A percentile compares a stretch with the other conserved stretches of the same genome.
These are phyloP conservation scores for Wallacemonas collosoma DNA, from an alignment of 208 protist genomes.

Conservation along the genomic window DNA sequence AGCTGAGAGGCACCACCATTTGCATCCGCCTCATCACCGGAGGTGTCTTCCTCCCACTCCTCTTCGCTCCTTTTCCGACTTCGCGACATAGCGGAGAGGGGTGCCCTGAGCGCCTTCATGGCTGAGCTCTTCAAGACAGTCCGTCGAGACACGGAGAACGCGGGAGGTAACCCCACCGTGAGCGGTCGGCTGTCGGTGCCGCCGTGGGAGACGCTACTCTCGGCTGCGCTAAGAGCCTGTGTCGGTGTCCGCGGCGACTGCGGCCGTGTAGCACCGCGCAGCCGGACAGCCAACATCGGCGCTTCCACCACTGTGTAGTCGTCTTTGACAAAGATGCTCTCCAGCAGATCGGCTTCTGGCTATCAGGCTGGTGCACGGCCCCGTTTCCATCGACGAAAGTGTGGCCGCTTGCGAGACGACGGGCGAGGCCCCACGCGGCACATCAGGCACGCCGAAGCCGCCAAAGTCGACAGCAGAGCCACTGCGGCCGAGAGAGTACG, in stretches of 20 bases:
- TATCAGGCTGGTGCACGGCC: no score
- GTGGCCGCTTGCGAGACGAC: no score
- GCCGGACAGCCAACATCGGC: neutral
- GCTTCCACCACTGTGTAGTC: neutral
- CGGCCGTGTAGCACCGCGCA: no score
- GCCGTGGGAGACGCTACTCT: neutral
- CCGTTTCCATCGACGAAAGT: no score
- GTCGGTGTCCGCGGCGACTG: neutral
- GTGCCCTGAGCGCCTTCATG: neutral
- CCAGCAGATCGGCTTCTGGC: no score
- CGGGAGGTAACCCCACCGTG: neutral
- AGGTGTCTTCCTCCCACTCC: neutral
- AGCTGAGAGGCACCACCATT: neutral
- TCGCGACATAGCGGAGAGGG: neutral
- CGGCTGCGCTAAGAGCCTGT: neutral
- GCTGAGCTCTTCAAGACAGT: neutral
- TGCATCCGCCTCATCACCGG: neutral
- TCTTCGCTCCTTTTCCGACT: neutral
- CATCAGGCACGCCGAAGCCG: no score
- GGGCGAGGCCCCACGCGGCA: no score
- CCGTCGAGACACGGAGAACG: neutral
- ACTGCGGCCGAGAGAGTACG: no score
- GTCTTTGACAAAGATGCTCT: neutral
- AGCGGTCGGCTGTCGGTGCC: neutral
- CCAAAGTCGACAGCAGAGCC: no score